These are phyloP conservation scores for Penicillium oxalicum DNA, from an alignment of 2,329 filamentous ascomycete genomes.

Conservation along the genomic window DNA sequence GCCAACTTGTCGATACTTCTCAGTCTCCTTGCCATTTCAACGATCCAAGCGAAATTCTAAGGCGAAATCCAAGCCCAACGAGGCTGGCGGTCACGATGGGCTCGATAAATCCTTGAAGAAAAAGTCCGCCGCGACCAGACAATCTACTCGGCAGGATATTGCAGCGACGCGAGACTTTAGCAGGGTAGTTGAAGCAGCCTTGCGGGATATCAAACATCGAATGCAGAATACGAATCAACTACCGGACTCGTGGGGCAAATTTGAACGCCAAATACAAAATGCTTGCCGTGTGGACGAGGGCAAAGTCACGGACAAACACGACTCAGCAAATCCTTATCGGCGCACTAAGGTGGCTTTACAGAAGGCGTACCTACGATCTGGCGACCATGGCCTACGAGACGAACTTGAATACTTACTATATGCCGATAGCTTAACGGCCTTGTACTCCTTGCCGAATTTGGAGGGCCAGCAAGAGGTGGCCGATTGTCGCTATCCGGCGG, in stretches of 20 bases:
- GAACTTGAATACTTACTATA: slow-evolving; percentile 65
- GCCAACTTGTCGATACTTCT: slow-evolving; percentile 26
- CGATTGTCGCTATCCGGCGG: slow-evolving; percentile 81
- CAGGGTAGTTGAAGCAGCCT: slow-evolving; percentile 20
- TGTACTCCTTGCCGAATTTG: slow-evolving; percentile 52
- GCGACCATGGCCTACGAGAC: slow-evolving; percentile 47
- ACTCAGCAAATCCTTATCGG: slow-evolving; percentile 18
- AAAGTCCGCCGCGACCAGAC: background rate
- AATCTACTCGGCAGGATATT: slow-evolving; percentile 9
- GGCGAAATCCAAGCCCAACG: slow-evolving; percentile 5
- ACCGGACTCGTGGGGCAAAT: slow-evolving; percentile 23
- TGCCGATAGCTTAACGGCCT: slow-evolving; percentile 54
- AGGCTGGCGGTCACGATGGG: background rate
- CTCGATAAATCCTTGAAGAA: slow-evolving; percentile 2
- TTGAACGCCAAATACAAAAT: slow-evolving; percentile 28
- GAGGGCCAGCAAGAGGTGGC: slow-evolving; percentile 60
- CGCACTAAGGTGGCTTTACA: slow-evolving; percentile 42
- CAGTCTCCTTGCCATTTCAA: slow-evolving; percentile 25
- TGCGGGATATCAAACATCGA: slow-evolving; percentile 22
- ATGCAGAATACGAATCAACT: slow-evolving; percentile 14
- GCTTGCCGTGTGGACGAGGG: slow-evolving; percentile 25
- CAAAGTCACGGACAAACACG: slow-evolving; percentile 9
- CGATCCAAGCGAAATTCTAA: slow-evolving; percentile 16
- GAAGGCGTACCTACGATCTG: slow-evolving; percentile 53
- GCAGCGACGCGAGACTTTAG: slow-evolving; percentile 23